Percentiles rank a stretch among this genome's conserved stretches.
These are phyloP conservation scores for Acanthamoeba castellanii DNA, from an alignment of 208 protist species.

Conservation along the genomic window DNA sequence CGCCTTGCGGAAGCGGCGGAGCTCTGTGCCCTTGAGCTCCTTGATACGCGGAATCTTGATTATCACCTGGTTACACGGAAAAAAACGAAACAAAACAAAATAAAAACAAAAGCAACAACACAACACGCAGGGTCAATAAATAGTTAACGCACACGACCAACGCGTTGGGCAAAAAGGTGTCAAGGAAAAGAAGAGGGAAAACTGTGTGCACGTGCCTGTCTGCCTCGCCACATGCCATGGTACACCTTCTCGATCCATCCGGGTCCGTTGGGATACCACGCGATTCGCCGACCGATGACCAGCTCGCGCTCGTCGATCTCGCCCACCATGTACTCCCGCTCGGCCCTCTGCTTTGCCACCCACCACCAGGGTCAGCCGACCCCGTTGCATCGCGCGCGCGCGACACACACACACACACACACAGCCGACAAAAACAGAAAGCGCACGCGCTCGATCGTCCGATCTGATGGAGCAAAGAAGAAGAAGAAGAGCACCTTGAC, in stretches of 20 bases:
- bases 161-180: too few species aligned
- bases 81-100: neutral
- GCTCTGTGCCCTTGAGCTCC: constrained; percentile 35
- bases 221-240: constrained; percentile 40
- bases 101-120: neutral
- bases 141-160: too few species aligned
- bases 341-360: neutral
- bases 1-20: constrained; percentile 40
- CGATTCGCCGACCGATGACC: neutral
- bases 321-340: constrained; percentile 16
- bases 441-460: too few species aligned
- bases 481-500: neutral
- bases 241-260: constrained; percentile 54
- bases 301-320: constrained; percentile 65
- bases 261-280: constrained; percentile 6
- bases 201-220: neutral
- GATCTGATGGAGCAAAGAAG: neutral
- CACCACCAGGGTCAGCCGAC: neutral
- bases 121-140: too few species aligned
- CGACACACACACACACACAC: neutral
- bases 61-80: neutral
- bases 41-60: constrained; percentile 15
- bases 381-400: too few species aligned
- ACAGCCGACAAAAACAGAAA: neutral
- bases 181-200: too few species aligned